These are phyloP conservation scores for Cutaneotrichosporon sp. DNA, from an alignment of 1,284 basidiomycete species.

Conservation along the genomic window DNA sequence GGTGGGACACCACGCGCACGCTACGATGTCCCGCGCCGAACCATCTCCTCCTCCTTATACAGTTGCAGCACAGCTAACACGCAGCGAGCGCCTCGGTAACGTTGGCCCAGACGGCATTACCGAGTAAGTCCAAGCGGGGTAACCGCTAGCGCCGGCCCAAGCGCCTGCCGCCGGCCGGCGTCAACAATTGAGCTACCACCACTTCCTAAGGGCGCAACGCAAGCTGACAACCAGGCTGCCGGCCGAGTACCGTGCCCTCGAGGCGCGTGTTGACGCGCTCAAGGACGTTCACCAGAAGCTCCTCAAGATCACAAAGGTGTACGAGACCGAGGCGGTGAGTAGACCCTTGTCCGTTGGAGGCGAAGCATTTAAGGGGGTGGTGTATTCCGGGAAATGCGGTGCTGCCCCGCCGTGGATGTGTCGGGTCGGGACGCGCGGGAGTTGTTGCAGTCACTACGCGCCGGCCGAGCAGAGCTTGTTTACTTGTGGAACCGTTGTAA, in stretches of 20 bases:
- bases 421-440: no score
- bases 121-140: conserved; percentile 58
- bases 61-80: conserved; percentile 1
- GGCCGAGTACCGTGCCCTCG: conserved; percentile 91
- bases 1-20: no score
- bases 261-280: conserved; percentile 88
- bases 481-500: not conserved
- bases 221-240: conserved; percentile 27
- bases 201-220: no score
- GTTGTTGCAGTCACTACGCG: no score
- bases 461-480: no score
- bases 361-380: no score
- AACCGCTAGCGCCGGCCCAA: not conserved
- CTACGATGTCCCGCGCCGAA: no score
- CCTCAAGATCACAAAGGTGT: conserved; percentile 79
- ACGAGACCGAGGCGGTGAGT: conserved; percentile 62
- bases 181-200: no score
- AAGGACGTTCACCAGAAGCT: conserved; percentile 70
- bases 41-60: not conserved
- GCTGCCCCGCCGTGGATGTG: no score
- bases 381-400: no score
- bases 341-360: no score
- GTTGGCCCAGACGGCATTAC: conserved; percentile 89
- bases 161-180: not conserved
- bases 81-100: conserved; percentile 76